Base-by-base conservation (phyloP, 2,329 filamentous ascomycete genomes). In the Penicillium vulpinum region DNA sequence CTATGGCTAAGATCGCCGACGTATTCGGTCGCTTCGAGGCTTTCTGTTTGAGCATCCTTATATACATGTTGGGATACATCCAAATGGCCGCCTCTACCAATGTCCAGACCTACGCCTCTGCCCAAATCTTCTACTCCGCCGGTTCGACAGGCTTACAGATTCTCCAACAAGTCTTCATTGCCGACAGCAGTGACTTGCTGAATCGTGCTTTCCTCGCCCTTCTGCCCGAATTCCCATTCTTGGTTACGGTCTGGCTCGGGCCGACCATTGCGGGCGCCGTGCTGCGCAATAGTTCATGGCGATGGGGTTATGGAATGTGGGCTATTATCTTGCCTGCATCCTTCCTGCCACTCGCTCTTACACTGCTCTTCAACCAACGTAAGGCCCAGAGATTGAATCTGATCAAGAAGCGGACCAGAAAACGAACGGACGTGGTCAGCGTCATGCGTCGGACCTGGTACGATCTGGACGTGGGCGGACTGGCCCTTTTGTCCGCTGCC, bases 231-330 rank as follows among this genome's bases (percentile, higher is more conserved):
- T 84, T 87, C 0, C 87, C 88, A 0, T 88, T 86, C 64, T 81
- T 90, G 59, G 80, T 84, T 62, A 88, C 86, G 2, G 83, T 85
- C 1, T 90, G 84, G 75, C 79, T 85, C 47, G 82, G 85, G 2
- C 81, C 85, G 1, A 81, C 78, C 39, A 82, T 87, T 56, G 83
- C 83, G 0, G 75, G 81, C 24, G 75, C 76, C 0, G 83, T 88
- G 58, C 76, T 86, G 44, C 66, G 76, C 0, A 75, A 81, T 3
- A 76, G 80, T 8, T 84, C 81, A 45, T 90, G 84, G 83, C 81
- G 85, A 38, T 90, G 87, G 88, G 86, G 80, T 1, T 90, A 86
- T 65, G 88, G 86, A 36, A 79, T 81, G 61, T 90, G 88, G 72
- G 79, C 83, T 40, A 85, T 91, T 62, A 79, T 90, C 57, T 77